Base-by-base conservation (phyloP, 352 stramenopile genomes). In the Pythium phragmitis region DNA sequence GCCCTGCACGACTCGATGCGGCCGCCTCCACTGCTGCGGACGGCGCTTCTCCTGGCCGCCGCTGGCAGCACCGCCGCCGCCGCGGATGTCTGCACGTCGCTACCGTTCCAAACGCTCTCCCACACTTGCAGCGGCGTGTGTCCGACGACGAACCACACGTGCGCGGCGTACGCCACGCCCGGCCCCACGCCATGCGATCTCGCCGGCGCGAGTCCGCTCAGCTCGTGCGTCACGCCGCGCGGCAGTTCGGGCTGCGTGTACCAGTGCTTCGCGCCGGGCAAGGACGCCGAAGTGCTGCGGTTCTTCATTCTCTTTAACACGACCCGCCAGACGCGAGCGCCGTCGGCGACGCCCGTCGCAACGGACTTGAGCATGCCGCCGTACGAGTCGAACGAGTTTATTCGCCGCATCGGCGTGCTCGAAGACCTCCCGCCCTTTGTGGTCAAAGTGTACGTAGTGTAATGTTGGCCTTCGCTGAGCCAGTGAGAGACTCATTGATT, bases 361-460 rank as follows among this genome's bases (percentile, higher is more conserved):
- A 16, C 39, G 26, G 50, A 46, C 5, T 2, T 21, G 41, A 16
- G 36, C 41, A 17, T 36, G 26, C 39, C 41, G 41, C 56, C 63
- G 17, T 69, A 48, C 37, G 53, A 69, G 26, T 57, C 36, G n/a
- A 69, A 65, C 49, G 49, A 69, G n/a, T 69, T 65, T 36, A 50
- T 69, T 23, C 36, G 41, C 4, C 54, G 63, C 43, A 36, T 69
- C 21, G 63, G 48, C 19, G 26, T 53, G 33, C 49, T 69, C 21
- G 21, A 21, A 17, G 46, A 63, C 2, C n/a, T 60, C 2, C 41
- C 54, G 7, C 7, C 47, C 4, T 16, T 21, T 34, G 39, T 51
- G 30, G 41, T n/a, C 48, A 58, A 45, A 49, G 33, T 69, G 55
- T 69, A 41, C 45, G 61, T 62, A 1, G 21, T 21, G 21, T 34